phyloP scores from a whole-genome alignment of 768 basidiomycete genomes.

The Suillus luteus region DNA sequence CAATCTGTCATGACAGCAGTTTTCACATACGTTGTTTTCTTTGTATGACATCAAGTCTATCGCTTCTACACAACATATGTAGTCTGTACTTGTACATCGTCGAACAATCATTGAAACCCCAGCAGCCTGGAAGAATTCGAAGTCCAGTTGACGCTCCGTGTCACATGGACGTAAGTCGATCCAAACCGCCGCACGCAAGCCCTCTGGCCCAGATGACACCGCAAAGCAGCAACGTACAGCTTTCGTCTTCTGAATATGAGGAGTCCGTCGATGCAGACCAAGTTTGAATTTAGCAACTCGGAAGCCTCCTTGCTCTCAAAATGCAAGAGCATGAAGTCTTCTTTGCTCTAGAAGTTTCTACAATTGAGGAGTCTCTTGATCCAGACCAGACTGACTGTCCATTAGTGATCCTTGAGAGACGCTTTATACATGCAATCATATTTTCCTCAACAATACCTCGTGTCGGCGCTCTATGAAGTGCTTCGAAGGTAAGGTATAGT shows the following conservation, averaged over 20 bases:
- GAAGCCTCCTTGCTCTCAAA: no score
- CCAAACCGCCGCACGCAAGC: no score
- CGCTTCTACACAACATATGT: background rate
- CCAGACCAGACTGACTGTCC: background rate
- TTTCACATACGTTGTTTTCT: background rate
- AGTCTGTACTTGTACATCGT: background rate
- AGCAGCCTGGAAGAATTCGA: background rate
- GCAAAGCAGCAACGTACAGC: no score
- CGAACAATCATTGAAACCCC: slow-evolving; percentile 6
- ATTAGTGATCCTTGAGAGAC: no score
- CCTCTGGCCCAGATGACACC: no score
- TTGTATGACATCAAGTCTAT: background rate
- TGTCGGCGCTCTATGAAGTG: background rate
- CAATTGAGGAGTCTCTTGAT: background rate
- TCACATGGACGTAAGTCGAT: background rate
- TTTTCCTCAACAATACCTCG: background rate
- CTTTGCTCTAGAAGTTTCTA: no score
- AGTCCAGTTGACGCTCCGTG: background rate
- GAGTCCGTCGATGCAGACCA: no score
- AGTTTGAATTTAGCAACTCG: no score
- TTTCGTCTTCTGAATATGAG: no score
- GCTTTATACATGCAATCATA: no score
- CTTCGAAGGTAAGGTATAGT: no score
- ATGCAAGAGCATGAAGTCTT: background rate
- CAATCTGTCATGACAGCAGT: background rate